Base-by-base conservation (phyloP, 441 rosid species). In the Gossypium gossypioides region DNA sequence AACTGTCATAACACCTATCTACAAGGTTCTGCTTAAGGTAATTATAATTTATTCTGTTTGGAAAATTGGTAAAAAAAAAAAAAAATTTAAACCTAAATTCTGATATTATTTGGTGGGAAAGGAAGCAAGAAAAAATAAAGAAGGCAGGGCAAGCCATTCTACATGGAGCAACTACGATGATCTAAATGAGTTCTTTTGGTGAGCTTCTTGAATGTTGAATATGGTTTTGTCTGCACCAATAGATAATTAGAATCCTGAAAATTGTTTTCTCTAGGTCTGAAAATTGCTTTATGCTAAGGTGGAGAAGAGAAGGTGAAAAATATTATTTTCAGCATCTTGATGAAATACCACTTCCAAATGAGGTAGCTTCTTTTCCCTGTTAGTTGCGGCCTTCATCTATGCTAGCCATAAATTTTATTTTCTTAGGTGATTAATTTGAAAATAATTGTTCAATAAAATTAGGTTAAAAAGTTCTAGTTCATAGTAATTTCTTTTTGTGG, bases 121-220 rank as follows among this genome's bases (percentile, higher is more conserved):
- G 99, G 98, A 96, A 89, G 89, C 81, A 42, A 81, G 67, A 82
- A 88, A 90, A 86, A 96, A 88, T 84, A 85, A 82, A 81, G 81
- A 79, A 65, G 97, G 97, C 75, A 93, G 76, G 76, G 93, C 90
- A 66, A 93, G 99, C 83, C 98, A 93, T 83, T 91, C 98, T 16
- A 90, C 68, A 82, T 96, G 99, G 99, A 96, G 98, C 83, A 96
- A 96, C 74, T 96, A 96, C 80, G 99, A 96, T 81, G 99, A 96
- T 78, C 72, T 96, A 61, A 96, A 96, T 74, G 99, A 96, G 85
- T 96, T 90, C 80, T 96, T 96, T 75, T 96, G 99, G 99, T 93
- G 73, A 84, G 86, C 78, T 73, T 44, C 60, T 62, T 76, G 69
- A 50, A 72, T 21, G 34, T 19, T 13, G 9, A 16, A 46, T 59